These are phyloP conservation scores for Erigeron philadelphicus DNA, from an alignment of 140 eudicot genomes.

Conservation along the genomic window DNA sequence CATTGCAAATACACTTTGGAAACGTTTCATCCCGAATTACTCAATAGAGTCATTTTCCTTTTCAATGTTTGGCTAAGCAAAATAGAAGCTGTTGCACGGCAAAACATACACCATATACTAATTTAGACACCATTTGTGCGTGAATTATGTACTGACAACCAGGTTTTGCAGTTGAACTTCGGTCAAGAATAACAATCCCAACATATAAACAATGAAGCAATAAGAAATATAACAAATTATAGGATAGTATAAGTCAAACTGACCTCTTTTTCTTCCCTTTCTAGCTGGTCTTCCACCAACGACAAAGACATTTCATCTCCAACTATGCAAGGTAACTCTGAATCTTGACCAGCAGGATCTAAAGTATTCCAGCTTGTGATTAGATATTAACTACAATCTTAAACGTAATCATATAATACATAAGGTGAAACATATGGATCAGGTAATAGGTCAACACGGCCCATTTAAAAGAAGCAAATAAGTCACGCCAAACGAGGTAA, in stretches of 20 bases:
- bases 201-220: neutral
- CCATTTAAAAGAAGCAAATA: too few species aligned
- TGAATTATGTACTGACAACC: neutral
- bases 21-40: too few species aligned
- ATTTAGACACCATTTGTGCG: conserved; percentile 15
- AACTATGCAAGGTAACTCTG: conserved; percentile 15
- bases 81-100: conserved; percentile 38
- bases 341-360: conserved; percentile 22
- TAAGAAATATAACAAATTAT: too few species aligned
- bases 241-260: too few species aligned
- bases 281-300: conserved; percentile 10
- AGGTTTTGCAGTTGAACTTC: conserved; percentile 9
- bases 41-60: too few species aligned
- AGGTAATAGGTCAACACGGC: too few species aligned
- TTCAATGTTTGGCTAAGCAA: conserved; percentile 19
- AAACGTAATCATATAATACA: neutral
- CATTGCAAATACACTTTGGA: too few species aligned
- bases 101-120: conserved; percentile 20
- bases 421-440: neutral
- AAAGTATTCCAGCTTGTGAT: conserved; percentile 20
- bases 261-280: neutral
- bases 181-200: neutral
- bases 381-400: neutral
- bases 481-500: too few species aligned
- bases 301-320: conserved; percentile 15